These are phyloP conservation scores for Fusarium nurragi DNA, from an alignment of 2,329 filamentous ascomycete species.

Conservation along the genomic window DNA sequence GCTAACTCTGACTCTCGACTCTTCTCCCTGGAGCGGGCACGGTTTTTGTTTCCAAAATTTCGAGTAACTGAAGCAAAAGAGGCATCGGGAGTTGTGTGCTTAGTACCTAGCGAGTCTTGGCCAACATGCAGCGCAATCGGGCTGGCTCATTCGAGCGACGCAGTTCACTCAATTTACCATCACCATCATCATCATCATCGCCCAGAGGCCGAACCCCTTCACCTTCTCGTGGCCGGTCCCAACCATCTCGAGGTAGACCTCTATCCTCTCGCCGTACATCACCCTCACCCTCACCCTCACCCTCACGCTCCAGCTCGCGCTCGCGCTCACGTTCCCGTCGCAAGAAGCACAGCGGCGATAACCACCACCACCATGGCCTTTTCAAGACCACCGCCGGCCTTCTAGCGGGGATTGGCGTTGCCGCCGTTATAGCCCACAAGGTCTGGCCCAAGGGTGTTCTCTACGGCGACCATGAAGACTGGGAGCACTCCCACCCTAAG, in stretches of 20 bases:
- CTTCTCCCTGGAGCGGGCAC: background rate
- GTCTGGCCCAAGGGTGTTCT: conserved; percentile 49
- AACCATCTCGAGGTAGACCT: conserved; percentile 5
- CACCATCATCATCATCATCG: conserved; percentile 20
- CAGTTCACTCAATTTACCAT: conserved; percentile 29
- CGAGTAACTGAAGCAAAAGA: background rate
- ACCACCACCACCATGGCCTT: conserved; percentile 38
- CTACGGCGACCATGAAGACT: conserved; percentile 45
- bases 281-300: conserved; percentile 35
- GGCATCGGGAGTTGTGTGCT: too few species aligned
- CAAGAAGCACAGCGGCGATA: conserved; percentile 16
- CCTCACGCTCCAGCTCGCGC: conserved; percentile 37
- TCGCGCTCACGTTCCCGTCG: conserved; percentile 37
- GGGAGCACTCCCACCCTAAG: conserved; percentile 38
- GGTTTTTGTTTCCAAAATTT: conserved; percentile 13
- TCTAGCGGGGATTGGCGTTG: conserved; percentile 50
- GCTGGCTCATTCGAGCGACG: conserved; percentile 36
- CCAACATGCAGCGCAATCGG: conserved; percentile 28
- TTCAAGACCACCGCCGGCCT: conserved; percentile 48
- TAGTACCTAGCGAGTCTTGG: conserved; percentile 22
- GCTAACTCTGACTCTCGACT: conserved; percentile 8
- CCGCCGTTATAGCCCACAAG: conserved; percentile 49
- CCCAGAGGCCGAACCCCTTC: conserved; percentile 26
- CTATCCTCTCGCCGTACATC: conserved; percentile 5
- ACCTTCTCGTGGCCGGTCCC: conserved; percentile 28